These are phyloP conservation scores for Neurospora sp. DNA, from an alignment of 495 filamentous ascomycete genomes.

Conservation along the genomic window DNA sequence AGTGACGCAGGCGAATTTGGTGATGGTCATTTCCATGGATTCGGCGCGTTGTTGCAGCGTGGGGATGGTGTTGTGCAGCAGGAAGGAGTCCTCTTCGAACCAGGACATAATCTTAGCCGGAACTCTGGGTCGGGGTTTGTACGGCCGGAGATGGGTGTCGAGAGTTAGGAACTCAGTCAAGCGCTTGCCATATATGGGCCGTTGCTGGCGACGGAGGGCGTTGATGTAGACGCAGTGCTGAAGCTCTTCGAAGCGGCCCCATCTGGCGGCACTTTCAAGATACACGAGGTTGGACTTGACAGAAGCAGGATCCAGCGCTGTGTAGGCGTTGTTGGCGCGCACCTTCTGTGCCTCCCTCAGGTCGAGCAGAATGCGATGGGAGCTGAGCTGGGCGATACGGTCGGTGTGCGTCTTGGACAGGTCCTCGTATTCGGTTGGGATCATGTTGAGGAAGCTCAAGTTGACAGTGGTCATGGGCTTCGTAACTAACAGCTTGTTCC, in stretches of 20 bases:
- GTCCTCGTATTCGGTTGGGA: slow-evolving; percentile 61
- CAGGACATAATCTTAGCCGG: slow-evolving; percentile 53
- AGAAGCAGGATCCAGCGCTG: slow-evolving; percentile 47
- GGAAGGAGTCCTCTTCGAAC: slow-evolving; percentile 59
- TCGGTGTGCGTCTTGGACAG: slow-evolving; percentile 52
- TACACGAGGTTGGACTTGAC: slow-evolving; percentile 61
- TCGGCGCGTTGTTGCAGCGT: slow-evolving; percentile 62
- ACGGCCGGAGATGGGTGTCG: slow-evolving; percentile 43
- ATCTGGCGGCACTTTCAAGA: slow-evolving; percentile 60
- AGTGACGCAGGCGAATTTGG: slow-evolving; percentile 84
- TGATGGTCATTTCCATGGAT: slow-evolving; percentile 61
- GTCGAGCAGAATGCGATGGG: slow-evolving; percentile 49
- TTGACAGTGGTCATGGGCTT: slow-evolving; percentile 58
- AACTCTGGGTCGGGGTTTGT: slow-evolving; percentile 42
- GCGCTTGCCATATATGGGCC: slow-evolving; percentile 69
- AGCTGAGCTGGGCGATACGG: slow-evolving; percentile 52
- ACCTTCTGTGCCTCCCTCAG: slow-evolving; percentile 53
- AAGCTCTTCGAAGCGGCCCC: slow-evolving; percentile 66
- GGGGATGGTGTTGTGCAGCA: slow-evolving; percentile 62
- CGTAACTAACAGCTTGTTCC: slow-evolving; percentile 53
- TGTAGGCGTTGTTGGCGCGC: slow-evolving; percentile 49
- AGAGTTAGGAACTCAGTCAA: slow-evolving; percentile 63
- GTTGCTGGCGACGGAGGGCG: slow-evolving; percentile 66
- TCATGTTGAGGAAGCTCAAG: slow-evolving; percentile 71
- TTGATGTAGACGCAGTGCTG: slow-evolving; percentile 75